These are phyloP conservation scores for Dictyostelium capitatum DNA, from an alignment of 78 protist species.

Conservation along the genomic window DNA sequence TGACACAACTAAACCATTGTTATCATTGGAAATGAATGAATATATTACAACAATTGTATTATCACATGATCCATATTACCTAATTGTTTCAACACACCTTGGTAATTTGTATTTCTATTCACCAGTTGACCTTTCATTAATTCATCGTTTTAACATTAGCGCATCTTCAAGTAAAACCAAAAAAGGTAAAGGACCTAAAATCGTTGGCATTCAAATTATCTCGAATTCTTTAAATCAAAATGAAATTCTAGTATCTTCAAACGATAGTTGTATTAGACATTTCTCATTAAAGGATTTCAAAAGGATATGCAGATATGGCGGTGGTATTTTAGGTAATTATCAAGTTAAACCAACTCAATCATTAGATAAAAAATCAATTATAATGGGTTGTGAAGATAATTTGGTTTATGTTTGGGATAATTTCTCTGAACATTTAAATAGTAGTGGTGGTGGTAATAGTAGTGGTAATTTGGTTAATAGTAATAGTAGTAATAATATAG, in stretches of 20 bases:
- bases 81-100: conserved; percentile 63
- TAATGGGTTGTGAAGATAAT: conserved; percentile 68
- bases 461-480: background rate
- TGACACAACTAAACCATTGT: conserved; percentile 4
- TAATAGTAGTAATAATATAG: background rate
- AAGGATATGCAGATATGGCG: conserved; percentile 70
- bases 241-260: conserved; percentile 44
- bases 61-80: conserved; percentile 8
- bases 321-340: conserved; percentile 33
- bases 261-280: conserved; percentile 64
- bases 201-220: conserved; percentile 30
- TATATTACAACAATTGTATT: conserved; percentile 41
- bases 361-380: conserved; percentile 7
- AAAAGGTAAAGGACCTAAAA: conserved; percentile 78
- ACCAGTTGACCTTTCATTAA: background rate
- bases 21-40: conserved; percentile 32
- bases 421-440: conserved; percentile 30
- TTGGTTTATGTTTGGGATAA: conserved; percentile 61
- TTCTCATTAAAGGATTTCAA: conserved; percentile 60
- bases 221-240: conserved; percentile 29
- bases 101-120: conserved; percentile 33
- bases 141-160: conserved; percentile 34
- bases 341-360: conserved; percentile 62
- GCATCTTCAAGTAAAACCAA: background rate
- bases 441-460: background rate